phyloP scores from a whole-genome alignment of 176 grass and related monocot genomes.

The Eragrostis nindensis region DNA sequence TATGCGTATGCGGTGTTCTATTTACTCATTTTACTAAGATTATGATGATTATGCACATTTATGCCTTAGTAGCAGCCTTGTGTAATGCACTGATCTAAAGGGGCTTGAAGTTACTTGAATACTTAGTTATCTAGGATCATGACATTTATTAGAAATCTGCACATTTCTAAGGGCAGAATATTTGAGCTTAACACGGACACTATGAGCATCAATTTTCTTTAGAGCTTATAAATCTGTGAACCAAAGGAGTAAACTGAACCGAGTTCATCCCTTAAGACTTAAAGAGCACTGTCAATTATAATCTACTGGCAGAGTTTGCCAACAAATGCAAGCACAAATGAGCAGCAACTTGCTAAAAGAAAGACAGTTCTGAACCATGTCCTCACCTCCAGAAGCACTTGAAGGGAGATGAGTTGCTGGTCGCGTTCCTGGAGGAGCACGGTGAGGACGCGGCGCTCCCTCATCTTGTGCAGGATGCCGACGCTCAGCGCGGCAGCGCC shows the following conservation, averaged over 20 bases:
- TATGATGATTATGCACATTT: not conserved
- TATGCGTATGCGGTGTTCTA: not conserved
- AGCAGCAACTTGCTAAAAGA: not conserved
- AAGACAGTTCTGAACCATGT: not conserved
- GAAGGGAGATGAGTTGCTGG: constrained; percentile 68
- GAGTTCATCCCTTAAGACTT: not conserved
- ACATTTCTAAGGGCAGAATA: not conserved
- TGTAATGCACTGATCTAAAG: not conserved
- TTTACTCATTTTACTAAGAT: not conserved
- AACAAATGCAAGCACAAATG: constrained; percentile 13
- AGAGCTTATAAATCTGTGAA: not conserved
- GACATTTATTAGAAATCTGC: not conserved
- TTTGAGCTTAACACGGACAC: constrained; percentile 2
- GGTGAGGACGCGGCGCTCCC: constrained; percentile 71
- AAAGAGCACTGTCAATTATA: not conserved
- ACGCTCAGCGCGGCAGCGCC: constrained; percentile 60
- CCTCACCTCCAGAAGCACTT: constrained; percentile 72
- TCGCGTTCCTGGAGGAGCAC: constrained; percentile 83
- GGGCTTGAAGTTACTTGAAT: constrained; percentile 1
- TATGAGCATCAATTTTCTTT: not conserved
- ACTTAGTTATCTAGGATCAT: constrained; percentile 7
- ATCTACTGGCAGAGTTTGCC: constrained; percentile 2
- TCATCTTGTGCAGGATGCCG: constrained; percentile 84
- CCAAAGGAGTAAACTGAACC: not conserved
- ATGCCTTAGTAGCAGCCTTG: not conserved